These are phyloP conservation scores for Fusarium verrucosum DNA, from an alignment of 2,329 filamentous ascomycete genomes.

Conservation along the genomic window DNA sequence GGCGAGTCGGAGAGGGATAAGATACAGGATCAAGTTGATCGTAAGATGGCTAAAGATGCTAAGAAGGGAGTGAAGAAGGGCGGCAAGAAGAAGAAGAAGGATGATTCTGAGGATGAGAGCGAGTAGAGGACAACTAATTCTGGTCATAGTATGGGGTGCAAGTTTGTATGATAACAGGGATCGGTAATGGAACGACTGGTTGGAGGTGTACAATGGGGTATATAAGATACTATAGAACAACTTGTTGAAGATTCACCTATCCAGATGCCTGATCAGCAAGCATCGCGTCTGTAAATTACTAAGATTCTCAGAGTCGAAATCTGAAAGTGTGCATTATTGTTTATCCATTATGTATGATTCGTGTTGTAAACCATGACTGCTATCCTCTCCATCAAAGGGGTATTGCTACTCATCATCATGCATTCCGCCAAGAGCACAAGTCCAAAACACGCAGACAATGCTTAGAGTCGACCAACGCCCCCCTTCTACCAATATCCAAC, in stretches of 20 bases:
- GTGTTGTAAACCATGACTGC: not conserved
- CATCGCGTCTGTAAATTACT: too few relatives aligned
- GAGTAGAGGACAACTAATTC: constrained; percentile 31
- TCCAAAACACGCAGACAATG: constrained; percentile 4
- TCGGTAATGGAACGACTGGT: not conserved
- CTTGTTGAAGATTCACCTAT: too few relatives aligned
- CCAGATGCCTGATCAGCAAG: not conserved
- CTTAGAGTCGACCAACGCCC: constrained; percentile 6
- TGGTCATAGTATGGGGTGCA: not conserved
- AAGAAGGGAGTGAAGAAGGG: constrained; percentile 46
- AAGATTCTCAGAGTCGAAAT: not conserved
- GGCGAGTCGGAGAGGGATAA: constrained; percentile 78
- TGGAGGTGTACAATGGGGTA: not conserved
- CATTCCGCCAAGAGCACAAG: constrained; percentile 10
- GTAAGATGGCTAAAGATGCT: constrained; percentile 71
- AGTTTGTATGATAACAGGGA: not conserved
- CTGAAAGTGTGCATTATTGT: not conserved
- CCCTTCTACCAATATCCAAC: constrained; percentile 22
- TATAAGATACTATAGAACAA: not conserved
- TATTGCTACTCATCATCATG: constrained; percentile 27
- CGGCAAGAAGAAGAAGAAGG: constrained; percentile 53
- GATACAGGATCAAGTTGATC: constrained; percentile 81
- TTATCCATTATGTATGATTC: not conserved
- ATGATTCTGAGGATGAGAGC: constrained; percentile 48
- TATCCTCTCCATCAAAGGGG: constrained; percentile 19